Evolutionary conservation across 306 rosid species (phyloP), one percentile per base, ranked within the genome.

Genomic region (Cyamopsis tetragonoloba): DNA sequence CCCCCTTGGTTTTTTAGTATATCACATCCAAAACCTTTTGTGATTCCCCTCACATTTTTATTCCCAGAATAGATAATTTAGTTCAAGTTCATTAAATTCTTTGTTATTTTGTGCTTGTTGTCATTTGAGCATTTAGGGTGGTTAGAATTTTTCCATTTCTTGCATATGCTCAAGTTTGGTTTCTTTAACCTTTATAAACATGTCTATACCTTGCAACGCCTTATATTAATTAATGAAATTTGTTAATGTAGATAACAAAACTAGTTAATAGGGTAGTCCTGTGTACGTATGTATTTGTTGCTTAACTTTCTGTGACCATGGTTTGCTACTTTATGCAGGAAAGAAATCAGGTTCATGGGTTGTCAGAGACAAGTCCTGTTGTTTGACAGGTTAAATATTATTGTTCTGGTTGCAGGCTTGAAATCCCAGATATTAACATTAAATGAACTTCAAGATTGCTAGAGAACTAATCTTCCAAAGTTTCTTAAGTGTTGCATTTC

Each of bases 251-350:
- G 4, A 20, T 27, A 47, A 2, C 30, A 9, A 17, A 11, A 10
- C 4, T 59, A 13, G 24, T 42, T 32, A 12, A 17, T 9, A 8
- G 13, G 6, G 23, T 30, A 18, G 4, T n/a, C 39, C 6, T 12
- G 14, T 43, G 19, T 56, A n/a, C n/a, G n/a, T n/a, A n/a, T n/a
- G n/a, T n/a, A n/a, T n/a, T 28, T 70, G 18, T 22, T 44, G 23
- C 14, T 62, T 4, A 62, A 41, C 5, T 8, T 38, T 26, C n/a
- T n/a, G n/a, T n/a, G n/a, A 0, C 7, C 41, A 50, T 3, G 26
- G 50, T 46, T 23, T 60, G 68, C 34, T 23, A 38, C 44, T 12
- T 61, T 77, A 31, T 81, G 81, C 73, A 79, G 81, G 82, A 81
- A 17, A 35, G 24, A 73, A 55, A 70, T 78, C 70, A 65, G 53